These are phyloP conservation scores for Amesomyces nigricolor DNA, from an alignment of 2,329 filamentous ascomycete genomes.

Conservation along the genomic window DNA sequence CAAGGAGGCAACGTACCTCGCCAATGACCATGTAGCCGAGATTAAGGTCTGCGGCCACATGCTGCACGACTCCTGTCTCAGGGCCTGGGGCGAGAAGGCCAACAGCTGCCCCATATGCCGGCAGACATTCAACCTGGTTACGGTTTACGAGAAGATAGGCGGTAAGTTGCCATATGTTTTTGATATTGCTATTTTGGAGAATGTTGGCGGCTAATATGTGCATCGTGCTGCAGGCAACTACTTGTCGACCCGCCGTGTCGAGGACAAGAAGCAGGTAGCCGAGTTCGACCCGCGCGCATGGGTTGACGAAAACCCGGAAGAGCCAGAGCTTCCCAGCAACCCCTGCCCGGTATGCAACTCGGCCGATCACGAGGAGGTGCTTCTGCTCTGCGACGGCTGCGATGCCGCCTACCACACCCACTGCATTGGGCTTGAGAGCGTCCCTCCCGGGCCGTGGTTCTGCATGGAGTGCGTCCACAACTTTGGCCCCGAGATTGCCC, in stretches of 20 bases:
- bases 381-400: slow-evolving; percentile 88
- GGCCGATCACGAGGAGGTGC: slow-evolving; percentile 72
- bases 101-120: slow-evolving; percentile 98
- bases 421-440: slow-evolving; percentile 74
- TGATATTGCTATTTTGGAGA: slow-evolving; percentile 23
- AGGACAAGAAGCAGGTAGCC: slow-evolving; percentile 82
- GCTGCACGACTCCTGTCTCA: slow-evolving; percentile 86
- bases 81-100: slow-evolving; percentile 91
- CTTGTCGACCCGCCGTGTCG: slow-evolving; percentile 57
- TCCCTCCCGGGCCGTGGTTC: slow-evolving; percentile 80
- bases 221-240: slow-evolving; percentile 42
- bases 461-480: slow-evolving; percentile 72
- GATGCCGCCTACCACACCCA: slow-evolving; percentile 86
- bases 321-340: slow-evolving; percentile 57
- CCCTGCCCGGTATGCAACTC: slow-evolving; percentile 83
- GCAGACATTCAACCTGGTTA: slow-evolving; percentile 81
- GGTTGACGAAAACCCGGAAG: slow-evolving; percentile 66
- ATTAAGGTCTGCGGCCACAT: slow-evolving; percentile 80
- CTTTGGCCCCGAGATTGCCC: slow-evolving; percentile 36
- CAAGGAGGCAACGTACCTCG: slow-evolving; percentile 24
- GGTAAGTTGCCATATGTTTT: slow-evolving; percentile 50
- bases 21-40: slow-evolving; percentile 47
- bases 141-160: slow-evolving; percentile 73
- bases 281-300: slow-evolving; percentile 76
- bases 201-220: slow-evolving; percentile 9